Base-by-base conservation (phyloP, 371 early-diverging fungal species). In the Mucor saturninus region DNA sequence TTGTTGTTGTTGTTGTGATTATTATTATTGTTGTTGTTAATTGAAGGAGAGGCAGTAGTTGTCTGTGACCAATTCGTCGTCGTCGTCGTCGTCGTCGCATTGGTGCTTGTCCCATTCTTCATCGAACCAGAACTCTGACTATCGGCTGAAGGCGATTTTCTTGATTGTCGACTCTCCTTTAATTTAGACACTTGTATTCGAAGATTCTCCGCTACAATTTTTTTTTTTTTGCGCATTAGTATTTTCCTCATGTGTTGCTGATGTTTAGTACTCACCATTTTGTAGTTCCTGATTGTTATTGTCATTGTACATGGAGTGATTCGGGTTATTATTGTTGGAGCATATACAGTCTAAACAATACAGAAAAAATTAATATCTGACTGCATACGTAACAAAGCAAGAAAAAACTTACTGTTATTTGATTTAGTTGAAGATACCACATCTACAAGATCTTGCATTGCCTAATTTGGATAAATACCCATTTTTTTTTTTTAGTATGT, bases 391-490 rank as follows among this genome's bases (percentile, higher is more conserved):
- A 32, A 52, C 37, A 14, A 2, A 11, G 14, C 6, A 30, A 30
- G 38, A 38, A 13, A 5, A 50, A 50, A 50, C 45, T 62, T 66
- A 70, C 66, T 62, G 30, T 11, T 30, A 26, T 59, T 70, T 54
- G 62, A 28, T 59, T 29, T 65, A 6, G 62, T 29, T 10, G 62
- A 51, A 14, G 65, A 65, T 4, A 70, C 62, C 9, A 71, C 64
- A 45, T 67, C 64, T 3, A 71, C 67, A 26, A 71, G 46, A 54
- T 71, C 71, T 54, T 71, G 71, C 71, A 71, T 71, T 60, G 64
- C 67, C 71, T 71, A 71, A 43, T 53, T 51, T 46, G 54, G 55
- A 50, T 39, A 61, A 61, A 62, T 60, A 37, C 52, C 30, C 46
- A 64, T 43, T 56, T 26, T 28, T 32, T 61, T 54, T 31, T 21